A percentile compares a stretch with the other conserved stretches of the same genome.
Evolutionary conservation across 176 grass and related monocot species (phyloP).

Genomic region (Leersia perrieri): DNA sequence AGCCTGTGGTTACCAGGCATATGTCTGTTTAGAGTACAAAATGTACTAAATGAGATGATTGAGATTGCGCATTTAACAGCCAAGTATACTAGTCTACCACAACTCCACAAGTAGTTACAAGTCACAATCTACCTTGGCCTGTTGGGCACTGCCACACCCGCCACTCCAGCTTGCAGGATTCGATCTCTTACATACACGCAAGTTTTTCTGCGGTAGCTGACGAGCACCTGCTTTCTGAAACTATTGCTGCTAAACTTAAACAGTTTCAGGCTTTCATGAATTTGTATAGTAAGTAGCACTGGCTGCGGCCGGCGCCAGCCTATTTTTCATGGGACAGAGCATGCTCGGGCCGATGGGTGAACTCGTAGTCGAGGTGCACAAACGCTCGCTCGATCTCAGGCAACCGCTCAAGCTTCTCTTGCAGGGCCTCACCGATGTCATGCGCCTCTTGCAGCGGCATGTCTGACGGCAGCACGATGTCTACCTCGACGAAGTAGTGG

Average conservation of each 20-base stretch:
- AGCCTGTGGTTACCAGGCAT: neutral
- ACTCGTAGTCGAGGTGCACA: conserved; percentile 97
- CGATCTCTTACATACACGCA: conserved; percentile 20
- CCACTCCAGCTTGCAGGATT: neutral
- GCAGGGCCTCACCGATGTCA: conserved; percentile 91
- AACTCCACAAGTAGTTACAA: neutral
- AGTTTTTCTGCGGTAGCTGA: conserved; percentile 35
- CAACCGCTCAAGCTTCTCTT: conserved; percentile 93
- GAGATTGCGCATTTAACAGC: neutral
- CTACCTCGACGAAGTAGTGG: conserved; percentile 95
- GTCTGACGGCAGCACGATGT: conserved; percentile 78
- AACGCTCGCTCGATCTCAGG: conserved; percentile 93
- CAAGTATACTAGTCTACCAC: neutral
- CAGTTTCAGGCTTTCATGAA: neutral
- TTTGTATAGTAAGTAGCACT: neutral
- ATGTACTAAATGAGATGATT: neutral
- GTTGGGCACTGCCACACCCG: neutral
- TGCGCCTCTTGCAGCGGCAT: conserved; percentile 87
- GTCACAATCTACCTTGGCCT: neutral
- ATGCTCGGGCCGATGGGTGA: conserved; percentile 85
- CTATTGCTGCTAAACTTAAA: neutral
- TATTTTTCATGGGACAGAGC: conserved; percentile 68
- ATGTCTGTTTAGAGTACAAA: no score
- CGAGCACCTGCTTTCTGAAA: conserved; percentile 3
- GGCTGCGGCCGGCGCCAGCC: neutral